Percentiles rank a stretch among this genome's conserved stretches.
These are phyloP conservation scores for Wickerhamiella kurtzmanii DNA, from an alignment of 805 yeast genomes.

Conservation along the genomic window DNA sequence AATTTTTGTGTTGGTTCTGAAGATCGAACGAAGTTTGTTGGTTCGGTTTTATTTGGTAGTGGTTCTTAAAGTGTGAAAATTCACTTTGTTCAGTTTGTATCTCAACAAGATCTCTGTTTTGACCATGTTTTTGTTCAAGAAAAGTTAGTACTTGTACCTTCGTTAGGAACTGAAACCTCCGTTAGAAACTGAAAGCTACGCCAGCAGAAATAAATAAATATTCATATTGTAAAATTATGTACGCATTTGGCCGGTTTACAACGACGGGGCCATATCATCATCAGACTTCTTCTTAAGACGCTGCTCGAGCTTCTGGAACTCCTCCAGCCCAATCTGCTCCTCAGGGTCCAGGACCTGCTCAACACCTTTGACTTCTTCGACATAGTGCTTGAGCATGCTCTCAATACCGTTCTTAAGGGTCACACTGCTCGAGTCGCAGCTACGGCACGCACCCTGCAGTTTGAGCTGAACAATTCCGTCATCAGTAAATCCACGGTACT, in stretches of 20 bases:
- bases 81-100: no score
- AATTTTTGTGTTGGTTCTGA: no score
- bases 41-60: no score
- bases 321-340: constrained; percentile 57
- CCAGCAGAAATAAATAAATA: no score
- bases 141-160: no score
- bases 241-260: no score
- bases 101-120: no score
- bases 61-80: no score
- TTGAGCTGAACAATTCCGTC: constrained; percentile 82
- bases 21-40: no score
- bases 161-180: no score
- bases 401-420: constrained; percentile 93
- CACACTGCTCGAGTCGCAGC: constrained; percentile 82
- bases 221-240: not conserved
- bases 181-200: no score
- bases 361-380: constrained; percentile 86
- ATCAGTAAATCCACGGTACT: constrained; percentile 72
- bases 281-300: constrained; percentile 29
- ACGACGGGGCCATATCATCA: constrained; percentile 17
- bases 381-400: constrained; percentile 92
- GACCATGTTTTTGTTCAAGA: no score
- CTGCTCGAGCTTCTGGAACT: constrained; percentile 73
- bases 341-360: constrained; percentile 79
- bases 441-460: constrained; percentile 89